A percentile compares a stretch with the other conserved stretches of the same genome.
Evolutionary conservation across 2,329 filamentous ascomycete species (phyloP).

Genomic region (Aspergillus ruber): DNA sequence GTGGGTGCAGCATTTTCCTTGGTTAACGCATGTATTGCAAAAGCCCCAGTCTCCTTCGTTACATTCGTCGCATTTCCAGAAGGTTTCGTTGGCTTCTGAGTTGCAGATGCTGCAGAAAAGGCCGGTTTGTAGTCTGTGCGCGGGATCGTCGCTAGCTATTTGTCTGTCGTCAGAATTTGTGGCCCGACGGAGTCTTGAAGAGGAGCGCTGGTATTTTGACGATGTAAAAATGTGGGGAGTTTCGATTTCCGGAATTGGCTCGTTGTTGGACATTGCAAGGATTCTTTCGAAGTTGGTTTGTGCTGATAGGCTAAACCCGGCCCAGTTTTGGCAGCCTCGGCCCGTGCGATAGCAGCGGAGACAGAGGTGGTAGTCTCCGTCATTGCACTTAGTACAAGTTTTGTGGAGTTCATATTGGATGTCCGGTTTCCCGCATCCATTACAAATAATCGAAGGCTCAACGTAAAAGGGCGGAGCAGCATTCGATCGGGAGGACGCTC

Average conservation of each 20-base stretch:
- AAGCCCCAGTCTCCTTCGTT: conserved; percentile 95
- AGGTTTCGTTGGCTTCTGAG: conserved; percentile 70
- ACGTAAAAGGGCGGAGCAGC: conserved; percentile 41
- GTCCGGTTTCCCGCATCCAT: conserved; percentile 60
- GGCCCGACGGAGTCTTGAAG: conserved; percentile 18
- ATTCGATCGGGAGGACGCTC: conserved; percentile 27
- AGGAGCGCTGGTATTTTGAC: conserved; percentile 27
- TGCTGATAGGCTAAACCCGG: conserved; percentile 73
- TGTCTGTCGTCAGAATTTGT: conserved; percentile 36
- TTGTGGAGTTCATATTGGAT: conserved; percentile 87
- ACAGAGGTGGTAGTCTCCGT: conserved; percentile 73
- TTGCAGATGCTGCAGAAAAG: conserved; percentile 77
- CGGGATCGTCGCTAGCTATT: conserved; percentile 62
- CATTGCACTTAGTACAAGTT: conserved; percentile 65
- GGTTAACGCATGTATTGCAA: conserved; percentile 80
- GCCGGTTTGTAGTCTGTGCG: conserved; percentile 64
- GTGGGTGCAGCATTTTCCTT: conserved; percentile 74
- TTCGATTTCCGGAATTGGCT: conserved; percentile 7
- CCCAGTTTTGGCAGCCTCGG: conserved; percentile 78
- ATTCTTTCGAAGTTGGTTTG: conserved; percentile 59
- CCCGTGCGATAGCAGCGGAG: conserved; percentile 69
- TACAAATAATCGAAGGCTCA: conserved; percentile 70
- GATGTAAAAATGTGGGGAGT: conserved; percentile 47
- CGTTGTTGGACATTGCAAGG: conserved; percentile 24
- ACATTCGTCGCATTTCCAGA: conserved; percentile 81